A percentile compares a stretch with the other conserved stretches of the same genome.
These are phyloP conservation scores for Alloteropsis semialata DNA, from an alignment of 176 grass and related monocot genomes.

Conservation along the genomic window DNA sequence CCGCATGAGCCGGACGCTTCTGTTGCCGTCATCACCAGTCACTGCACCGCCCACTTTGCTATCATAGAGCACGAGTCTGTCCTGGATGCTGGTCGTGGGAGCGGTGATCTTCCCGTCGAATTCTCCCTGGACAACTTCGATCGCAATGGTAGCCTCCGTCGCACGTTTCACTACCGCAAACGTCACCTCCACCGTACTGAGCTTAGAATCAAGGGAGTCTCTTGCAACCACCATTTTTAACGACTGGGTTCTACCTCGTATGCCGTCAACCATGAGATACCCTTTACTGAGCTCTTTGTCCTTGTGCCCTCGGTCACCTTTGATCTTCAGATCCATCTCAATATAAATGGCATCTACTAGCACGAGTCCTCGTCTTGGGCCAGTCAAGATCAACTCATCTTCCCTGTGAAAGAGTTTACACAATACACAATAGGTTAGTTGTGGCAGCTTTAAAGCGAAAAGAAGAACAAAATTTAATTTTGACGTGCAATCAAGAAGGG, in stretches of 20 bases:
- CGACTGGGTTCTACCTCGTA: neutral
- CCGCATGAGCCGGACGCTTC: neutral
- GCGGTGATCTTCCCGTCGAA: neutral
- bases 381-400: too few relatives aligned
- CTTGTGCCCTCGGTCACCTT: neutral
- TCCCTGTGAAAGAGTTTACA: too few relatives aligned
- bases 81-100: neutral
- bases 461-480: too few relatives aligned
- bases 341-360: neutral
- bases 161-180: neutral
- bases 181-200: neutral
- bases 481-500: too few relatives aligned
- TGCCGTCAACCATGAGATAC: neutral
- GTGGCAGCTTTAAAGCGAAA: too few relatives aligned
- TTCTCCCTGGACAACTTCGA: neutral
- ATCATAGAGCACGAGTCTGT: neutral
- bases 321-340: neutral
- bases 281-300: neutral
- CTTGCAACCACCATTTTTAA: neutral
- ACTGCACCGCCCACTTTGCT: neutral
- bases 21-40: neutral
- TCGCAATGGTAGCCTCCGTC: neutral
- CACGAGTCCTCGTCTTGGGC: too few relatives aligned
- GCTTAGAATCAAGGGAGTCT: neutral
- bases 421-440: too few relatives aligned